phyloP scores from a whole-genome alignment of 148 eudicot genomes.

The Fagopyrum esculentum region DNA sequence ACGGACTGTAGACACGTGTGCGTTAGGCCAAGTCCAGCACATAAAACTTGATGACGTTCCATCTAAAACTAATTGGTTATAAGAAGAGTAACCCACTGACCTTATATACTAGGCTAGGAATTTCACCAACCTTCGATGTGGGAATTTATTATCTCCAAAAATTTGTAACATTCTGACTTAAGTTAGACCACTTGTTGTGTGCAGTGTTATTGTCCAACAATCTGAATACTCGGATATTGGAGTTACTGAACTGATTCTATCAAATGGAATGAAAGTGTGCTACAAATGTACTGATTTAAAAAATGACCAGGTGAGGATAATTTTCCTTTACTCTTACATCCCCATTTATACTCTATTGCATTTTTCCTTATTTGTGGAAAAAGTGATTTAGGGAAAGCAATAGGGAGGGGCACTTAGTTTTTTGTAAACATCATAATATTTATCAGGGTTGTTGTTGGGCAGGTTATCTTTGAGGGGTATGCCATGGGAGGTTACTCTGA shows the following conservation, averaged over 20 bases:
- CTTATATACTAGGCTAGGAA: no score
- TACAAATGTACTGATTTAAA: conserved; percentile 73
- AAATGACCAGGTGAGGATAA: conserved; percentile 62
- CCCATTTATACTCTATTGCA: background rate
- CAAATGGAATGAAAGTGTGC: conserved; percentile 87
- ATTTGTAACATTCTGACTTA: background rate
- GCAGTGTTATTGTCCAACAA: conserved; percentile 40
- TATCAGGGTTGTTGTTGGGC: conserved; percentile 4
- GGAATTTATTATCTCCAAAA: no score
- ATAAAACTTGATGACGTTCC: no score
- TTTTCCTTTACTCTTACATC: background rate
- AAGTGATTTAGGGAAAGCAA: background rate
- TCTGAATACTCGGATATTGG: conserved; percentile 49
- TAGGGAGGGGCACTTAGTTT: background rate
- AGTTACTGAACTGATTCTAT: conserved; percentile 56
- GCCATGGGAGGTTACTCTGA: conserved; percentile 84
- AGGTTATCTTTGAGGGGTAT: conserved; percentile 81
- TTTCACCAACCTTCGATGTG: no score
- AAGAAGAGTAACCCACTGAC: no score
- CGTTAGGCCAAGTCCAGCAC: no score
- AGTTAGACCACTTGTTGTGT: background rate
- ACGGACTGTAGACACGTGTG: no score
- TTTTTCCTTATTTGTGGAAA: background rate
- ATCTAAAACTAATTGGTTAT: no score
- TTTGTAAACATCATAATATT: background rate